Conservation (phyloP, 257 asterid species). For the Nicotiana knightiana region DNA sequence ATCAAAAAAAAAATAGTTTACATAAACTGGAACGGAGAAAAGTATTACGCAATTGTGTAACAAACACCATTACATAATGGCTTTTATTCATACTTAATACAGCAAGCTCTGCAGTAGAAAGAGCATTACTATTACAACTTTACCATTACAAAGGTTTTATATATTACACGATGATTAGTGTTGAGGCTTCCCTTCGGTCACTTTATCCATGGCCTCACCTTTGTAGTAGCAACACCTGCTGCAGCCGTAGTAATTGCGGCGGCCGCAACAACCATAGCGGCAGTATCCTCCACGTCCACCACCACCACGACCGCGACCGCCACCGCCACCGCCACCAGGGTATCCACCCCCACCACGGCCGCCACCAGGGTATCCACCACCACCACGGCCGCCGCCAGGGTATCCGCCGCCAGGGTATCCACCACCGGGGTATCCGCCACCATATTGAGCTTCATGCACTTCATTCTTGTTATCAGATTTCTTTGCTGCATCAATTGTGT, state of each 20-base stretch:
- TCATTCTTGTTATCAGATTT: conserved; percentile 15
- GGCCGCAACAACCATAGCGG: conserved; percentile 1
- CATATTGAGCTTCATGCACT: conserved; percentile 5
- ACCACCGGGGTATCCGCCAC: conserved; percentile 15
- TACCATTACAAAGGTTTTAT: neutral
- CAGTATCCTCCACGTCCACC: conserved; percentile 4
- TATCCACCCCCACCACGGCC: neutral
- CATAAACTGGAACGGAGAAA: too few species aligned
- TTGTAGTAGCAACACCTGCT: neutral
- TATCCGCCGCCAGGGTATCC: neutral
- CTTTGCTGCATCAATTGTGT: neutral
- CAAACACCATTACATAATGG: neutral
- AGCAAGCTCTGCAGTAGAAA: neutral
- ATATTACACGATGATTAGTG: neutral
- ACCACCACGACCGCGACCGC: neutral
- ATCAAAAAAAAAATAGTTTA: too few species aligned
- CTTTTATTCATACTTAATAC: neutral
- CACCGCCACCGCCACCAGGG: neutral
- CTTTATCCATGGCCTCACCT: conserved; percentile 3
- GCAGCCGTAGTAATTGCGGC: neutral
- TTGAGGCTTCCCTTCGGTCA: neutral
- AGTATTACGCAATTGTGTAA: neutral
- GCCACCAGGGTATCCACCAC: conserved; percentile 16
- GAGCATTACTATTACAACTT: neutral
- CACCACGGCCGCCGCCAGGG: neutral